These are phyloP conservation scores for Agrocybe pediades DNA, from an alignment of 768 basidiomycete species.

Conservation along the genomic window DNA sequence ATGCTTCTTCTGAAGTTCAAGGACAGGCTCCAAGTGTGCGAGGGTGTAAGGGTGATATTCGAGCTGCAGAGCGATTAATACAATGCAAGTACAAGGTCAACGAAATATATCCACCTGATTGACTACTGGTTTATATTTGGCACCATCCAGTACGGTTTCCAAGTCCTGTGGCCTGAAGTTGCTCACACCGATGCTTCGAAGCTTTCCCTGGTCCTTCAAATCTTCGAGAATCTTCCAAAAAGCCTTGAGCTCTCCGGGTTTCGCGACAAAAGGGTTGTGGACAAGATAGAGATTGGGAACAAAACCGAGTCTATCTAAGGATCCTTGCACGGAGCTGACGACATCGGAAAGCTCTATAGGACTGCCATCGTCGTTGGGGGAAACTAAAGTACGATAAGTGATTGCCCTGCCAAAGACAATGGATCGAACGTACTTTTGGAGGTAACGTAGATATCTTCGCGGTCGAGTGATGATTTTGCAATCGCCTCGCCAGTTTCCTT, in stretches of 20 bases:
- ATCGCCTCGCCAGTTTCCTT: constrained; percentile 41
- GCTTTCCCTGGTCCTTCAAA: constrained; percentile 39
- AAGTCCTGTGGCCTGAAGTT: constrained; percentile 52
- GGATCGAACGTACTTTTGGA: constrained; percentile 33
- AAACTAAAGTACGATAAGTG: constrained; percentile 6
- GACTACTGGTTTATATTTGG: constrained; percentile 51
- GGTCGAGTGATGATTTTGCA: constrained; percentile 27
- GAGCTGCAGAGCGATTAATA: constrained; percentile 20
- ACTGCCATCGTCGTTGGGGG: constrained; percentile 13
- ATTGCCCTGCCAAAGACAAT: not conserved
- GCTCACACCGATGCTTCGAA: constrained; percentile 51
- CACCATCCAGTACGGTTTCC: constrained; percentile 41
- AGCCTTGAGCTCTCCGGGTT: constrained; percentile 25
- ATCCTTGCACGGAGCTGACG: constrained; percentile 41
- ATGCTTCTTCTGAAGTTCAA: constrained; percentile 35
- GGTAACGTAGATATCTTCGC: constrained; percentile 50
- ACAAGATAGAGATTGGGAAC: constrained; percentile 58
- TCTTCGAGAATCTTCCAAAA: constrained; percentile 57
- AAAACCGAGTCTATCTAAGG: constrained; percentile 46
- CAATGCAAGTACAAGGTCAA: not conserved
- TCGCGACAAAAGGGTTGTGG: constrained; percentile 39
- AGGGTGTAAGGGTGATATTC: constrained; percentile 39
- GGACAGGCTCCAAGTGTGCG: constrained; percentile 32
- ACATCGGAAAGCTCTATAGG: constrained; percentile 34
- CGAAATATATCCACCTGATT: constrained; percentile 42